A percentile compares a stretch with the other conserved stretches of the same genome.
These are phyloP conservation scores for Fomitopsis betulina DNA, from an alignment of 1,284 basidiomycete species.

Conservation along the genomic window DNA sequence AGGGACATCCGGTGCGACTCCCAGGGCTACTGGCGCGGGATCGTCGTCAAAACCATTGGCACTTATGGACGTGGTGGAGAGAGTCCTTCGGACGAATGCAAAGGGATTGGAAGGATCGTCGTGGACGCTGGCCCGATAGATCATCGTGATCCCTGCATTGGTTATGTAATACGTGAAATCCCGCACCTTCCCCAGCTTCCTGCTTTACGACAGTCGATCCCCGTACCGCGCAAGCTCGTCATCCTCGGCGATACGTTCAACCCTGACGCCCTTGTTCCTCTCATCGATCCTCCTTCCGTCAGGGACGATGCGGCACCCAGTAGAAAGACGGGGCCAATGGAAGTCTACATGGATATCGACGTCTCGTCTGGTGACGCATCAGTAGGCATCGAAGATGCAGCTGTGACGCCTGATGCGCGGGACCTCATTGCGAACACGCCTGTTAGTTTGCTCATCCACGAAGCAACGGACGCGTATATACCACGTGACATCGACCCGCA, in stretches of 20 bases:
- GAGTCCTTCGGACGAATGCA: constrained; percentile 11
- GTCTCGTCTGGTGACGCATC: not conserved
- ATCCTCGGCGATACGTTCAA: constrained; percentile 66
- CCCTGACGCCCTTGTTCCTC: constrained; percentile 49
- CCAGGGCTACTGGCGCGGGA: constrained; percentile 69
- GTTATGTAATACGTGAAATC: constrained; percentile 74
- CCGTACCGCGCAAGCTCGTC: constrained; percentile 44
- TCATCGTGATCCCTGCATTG: constrained; percentile 83
- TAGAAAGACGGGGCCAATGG: not conserved
- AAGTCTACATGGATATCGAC: constrained; percentile 2
- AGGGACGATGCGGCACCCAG: not conserved
- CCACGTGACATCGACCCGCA: constrained; percentile 46
- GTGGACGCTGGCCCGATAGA: constrained; percentile 78
- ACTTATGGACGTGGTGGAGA: not conserved
- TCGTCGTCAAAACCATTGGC: constrained; percentile 31
- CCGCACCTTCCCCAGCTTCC: constrained; percentile 31
- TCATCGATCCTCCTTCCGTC: constrained; percentile 41
- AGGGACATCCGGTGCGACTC: constrained; percentile 55
- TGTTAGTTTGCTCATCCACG: constrained; percentile 61
- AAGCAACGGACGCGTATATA: constrained; percentile 82
- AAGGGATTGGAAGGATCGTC: constrained; percentile 38
- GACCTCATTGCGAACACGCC: constrained; percentile 2
- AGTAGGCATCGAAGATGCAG: not conserved
- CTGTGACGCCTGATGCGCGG: not conserved
- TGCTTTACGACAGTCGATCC: constrained; percentile 27